A percentile compares a stretch with the other conserved stretches of the same genome.
Conservation (phyloP, 192 early-diverging fungal species). For the Coemansia sp. region DNA sequence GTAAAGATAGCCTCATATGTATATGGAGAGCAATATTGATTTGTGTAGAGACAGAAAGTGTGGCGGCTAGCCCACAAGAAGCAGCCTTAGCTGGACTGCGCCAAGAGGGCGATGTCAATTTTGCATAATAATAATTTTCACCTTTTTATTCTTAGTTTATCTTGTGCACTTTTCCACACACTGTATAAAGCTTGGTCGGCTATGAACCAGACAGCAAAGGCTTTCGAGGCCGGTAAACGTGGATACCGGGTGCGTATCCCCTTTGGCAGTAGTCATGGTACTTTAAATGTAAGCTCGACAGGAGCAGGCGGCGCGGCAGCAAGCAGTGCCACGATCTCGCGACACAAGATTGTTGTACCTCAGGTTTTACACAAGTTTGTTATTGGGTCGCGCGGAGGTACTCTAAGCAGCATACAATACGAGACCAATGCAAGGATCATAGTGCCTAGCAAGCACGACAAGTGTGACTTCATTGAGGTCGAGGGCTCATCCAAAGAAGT, state of each 20-base stretch:
- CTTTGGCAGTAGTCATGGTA: background rate
- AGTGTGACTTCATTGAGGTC: conserved; percentile 14
- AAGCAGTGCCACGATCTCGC: background rate
- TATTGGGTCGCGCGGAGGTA: conserved; percentile 2
- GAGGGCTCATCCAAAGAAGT: conserved; percentile 17
- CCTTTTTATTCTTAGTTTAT: no score
- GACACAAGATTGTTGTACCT: background rate
- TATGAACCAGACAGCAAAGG: background rate
- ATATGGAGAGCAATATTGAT: no score
- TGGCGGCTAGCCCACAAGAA: no score
- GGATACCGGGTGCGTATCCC: conserved; percentile 14
- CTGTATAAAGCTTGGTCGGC: no score
- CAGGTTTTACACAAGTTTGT: conserved; percentile 22
- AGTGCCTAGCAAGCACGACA: conserved; percentile 4
- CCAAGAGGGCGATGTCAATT: no score
- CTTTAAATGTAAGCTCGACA: background rate
- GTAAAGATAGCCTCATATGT: no score
- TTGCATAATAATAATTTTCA: no score
- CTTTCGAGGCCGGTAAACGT: conserved; percentile 14
- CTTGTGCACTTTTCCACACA: no score
- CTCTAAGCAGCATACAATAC: background rate
- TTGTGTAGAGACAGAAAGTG: no score
- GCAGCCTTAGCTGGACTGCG: no score
- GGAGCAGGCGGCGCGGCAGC: background rate
- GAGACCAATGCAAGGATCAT: conserved; percentile 23